phyloP scores from a whole-genome alignment of 352 stramenopile genomes.

The Phytopythium kandeliae region DNA sequence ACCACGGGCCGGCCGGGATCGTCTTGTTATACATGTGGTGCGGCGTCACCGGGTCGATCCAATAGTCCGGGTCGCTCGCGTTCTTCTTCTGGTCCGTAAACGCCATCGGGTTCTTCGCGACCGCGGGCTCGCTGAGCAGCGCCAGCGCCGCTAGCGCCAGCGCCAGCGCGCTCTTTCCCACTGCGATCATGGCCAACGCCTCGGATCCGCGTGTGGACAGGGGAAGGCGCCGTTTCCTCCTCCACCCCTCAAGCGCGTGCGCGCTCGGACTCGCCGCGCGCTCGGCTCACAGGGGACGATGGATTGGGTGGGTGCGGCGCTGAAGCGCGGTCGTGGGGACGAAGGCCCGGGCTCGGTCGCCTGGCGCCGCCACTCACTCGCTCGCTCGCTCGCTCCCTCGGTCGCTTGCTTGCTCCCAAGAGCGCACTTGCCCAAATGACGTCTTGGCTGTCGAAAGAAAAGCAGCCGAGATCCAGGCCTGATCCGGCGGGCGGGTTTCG shows the following conservation, averaged over 20 bases:
- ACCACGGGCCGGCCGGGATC: slow-evolving; percentile 33
- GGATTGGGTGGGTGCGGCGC: neutral
- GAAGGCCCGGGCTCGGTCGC: too few species aligned
- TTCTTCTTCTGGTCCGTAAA: slow-evolving; percentile 28
- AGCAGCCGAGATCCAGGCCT: slow-evolving; percentile 2
- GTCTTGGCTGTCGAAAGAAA: slow-evolving; percentile 7
- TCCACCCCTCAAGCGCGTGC: too few species aligned
- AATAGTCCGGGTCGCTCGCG: slow-evolving; percentile 35
- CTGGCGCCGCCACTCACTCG: neutral
- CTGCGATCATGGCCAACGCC: neutral
- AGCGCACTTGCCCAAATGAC: slow-evolving; percentile 21
- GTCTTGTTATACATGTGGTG: slow-evolving; percentile 31
- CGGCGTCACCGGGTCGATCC: slow-evolving; percentile 81
- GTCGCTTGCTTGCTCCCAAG: slow-evolving; percentile 7
- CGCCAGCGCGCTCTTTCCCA: slow-evolving; percentile 12
- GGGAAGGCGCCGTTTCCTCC: neutral
- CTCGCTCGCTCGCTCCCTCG: neutral
- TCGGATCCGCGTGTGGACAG: neutral
- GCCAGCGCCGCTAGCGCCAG: slow-evolving; percentile 15
- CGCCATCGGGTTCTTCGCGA: slow-evolving; percentile 21
- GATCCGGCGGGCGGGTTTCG: too few species aligned
- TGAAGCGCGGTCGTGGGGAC: neutral
- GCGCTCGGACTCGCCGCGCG: too few species aligned
- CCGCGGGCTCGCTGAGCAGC: slow-evolving; percentile 8
- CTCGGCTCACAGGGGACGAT: neutral